Conservation (phyloP, 1,284 basidiomycete species). For the Pyrrhoderma lamaoense region DNA sequence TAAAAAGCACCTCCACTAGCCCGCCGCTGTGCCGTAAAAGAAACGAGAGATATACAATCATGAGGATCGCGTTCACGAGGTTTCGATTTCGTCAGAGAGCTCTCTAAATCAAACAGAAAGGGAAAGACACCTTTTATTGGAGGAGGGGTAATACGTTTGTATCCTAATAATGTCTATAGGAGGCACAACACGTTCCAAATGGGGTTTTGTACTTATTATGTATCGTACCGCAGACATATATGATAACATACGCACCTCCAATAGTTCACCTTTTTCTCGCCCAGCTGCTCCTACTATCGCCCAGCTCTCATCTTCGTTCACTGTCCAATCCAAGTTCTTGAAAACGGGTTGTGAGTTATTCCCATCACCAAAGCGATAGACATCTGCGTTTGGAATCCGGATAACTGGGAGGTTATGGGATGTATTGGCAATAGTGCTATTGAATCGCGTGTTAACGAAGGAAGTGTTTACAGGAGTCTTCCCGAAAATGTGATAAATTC, state of each 20-base stretch:
- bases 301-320: constrained; percentile 62
- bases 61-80: constrained; percentile 45
- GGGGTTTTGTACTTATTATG: constrained; percentile 15
- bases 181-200: constrained; percentile 16
- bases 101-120: constrained; percentile 38
- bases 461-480: no score
- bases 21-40: constrained; percentile 61
- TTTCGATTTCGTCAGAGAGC: constrained; percentile 2
- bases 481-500: no score
- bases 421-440: no score
- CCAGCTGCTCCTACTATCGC: constrained; percentile 56
- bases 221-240: no score
- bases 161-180: constrained; percentile 56
- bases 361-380: constrained; percentile 46
- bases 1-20: constrained; percentile 70
- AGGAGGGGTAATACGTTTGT: constrained; percentile 57
- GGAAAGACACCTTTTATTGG: constrained; percentile 67
- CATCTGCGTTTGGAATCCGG: constrained; percentile 37
- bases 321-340: constrained; percentile 49
- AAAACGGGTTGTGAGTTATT: constrained; percentile 42
- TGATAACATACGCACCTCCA: constrained; percentile 40
- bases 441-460: no score
- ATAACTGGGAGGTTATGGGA: constrained; percentile 23
- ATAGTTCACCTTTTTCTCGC: constrained; percentile 43
- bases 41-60: constrained; percentile 54